These are phyloP conservation scores for Cryptococcus sp. DNA, from an alignment of 1,284 basidiomycete genomes.

Conservation along the genomic window DNA sequence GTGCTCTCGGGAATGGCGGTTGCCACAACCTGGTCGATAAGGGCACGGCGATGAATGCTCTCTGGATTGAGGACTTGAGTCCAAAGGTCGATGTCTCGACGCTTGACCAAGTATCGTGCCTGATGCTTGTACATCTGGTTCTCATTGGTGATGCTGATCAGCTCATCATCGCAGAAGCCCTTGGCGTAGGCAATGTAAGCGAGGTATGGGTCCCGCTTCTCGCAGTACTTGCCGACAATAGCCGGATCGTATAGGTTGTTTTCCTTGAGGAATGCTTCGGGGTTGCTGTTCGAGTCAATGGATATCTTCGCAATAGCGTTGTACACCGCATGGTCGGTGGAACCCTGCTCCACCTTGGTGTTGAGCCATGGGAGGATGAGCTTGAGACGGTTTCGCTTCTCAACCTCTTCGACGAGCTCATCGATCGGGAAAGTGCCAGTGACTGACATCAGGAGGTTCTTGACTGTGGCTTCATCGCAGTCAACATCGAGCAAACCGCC, in stretches of 20 bases:
- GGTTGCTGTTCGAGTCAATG: constrained; percentile 98
- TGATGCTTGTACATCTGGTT: constrained; percentile 99
- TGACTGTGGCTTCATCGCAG: constrained; percentile 96
- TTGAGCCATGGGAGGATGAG: constrained; percentile 97
- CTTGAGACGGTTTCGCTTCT: constrained; percentile 94
- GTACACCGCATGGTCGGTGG: constrained; percentile 89
- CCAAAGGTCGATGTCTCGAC: constrained; percentile 95
- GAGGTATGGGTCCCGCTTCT: constrained; percentile 96
- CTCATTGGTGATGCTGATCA: constrained; percentile 96
- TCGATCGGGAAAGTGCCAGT: constrained; percentile 97
- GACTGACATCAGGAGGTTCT: constrained; percentile 87
- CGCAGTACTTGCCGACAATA: constrained; percentile 98
- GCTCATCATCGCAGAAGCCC: constrained; percentile 97
- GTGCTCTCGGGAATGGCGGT: constrained; percentile 96
- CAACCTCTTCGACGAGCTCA: constrained; percentile 95
- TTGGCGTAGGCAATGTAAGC: constrained; percentile 99
- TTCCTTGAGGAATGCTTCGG: constrained; percentile 96
- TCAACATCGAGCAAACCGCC: constrained; percentile 97
- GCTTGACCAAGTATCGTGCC: constrained; percentile 95
- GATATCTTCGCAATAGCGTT: constrained; percentile 98
- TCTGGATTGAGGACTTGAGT: constrained; percentile 87
- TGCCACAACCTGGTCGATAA: constrained; percentile 94
- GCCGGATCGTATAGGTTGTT: constrained; percentile 95
- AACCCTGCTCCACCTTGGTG: constrained; percentile 85
- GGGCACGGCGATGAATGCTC: constrained; percentile 87